phyloP scores from a whole-genome alignment of 163 green algal species.

The Volvox carteri region DNA sequence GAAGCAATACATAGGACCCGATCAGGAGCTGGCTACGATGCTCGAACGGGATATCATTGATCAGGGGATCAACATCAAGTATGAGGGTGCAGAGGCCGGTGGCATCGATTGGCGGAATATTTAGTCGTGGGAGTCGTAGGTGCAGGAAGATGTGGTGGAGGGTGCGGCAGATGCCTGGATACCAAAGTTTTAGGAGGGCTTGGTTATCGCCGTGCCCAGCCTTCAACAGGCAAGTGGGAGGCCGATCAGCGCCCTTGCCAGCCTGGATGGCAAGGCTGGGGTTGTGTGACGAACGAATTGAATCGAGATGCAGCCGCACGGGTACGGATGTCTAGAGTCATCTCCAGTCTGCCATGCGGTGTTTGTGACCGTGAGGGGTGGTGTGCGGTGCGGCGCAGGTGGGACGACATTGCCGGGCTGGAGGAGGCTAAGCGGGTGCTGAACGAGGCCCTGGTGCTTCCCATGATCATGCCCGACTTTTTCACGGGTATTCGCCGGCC shows the following conservation, averaged over 20 bases:
- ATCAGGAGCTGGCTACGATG: slow-evolving; percentile 84
- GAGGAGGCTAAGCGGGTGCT: slow-evolving; percentile 93
- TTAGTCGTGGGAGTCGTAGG: neutral
- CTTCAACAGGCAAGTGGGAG: no score
- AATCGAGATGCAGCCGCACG: no score
- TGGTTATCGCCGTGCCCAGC: no score
- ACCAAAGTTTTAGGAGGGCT: no score
- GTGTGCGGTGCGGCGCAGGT: slow-evolving; percentile 69
- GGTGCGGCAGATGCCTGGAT: no score
- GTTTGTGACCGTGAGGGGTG: no score
- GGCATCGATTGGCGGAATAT: neutral
- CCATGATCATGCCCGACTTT: slow-evolving; percentile 92
- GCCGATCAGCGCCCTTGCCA: no score
- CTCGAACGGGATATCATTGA: slow-evolving; percentile 91
- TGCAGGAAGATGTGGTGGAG: neutral
- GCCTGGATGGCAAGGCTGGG: no score
- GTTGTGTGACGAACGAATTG: no score
- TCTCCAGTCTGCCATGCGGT: no score
- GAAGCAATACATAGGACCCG: slow-evolving; percentile 82
- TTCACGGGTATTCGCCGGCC: slow-evolving; percentile 93
- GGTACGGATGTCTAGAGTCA: no score
- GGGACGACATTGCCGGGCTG: slow-evolving; percentile 90
- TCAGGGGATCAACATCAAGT: slow-evolving; percentile 48
- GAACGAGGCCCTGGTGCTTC: slow-evolving; percentile 92
- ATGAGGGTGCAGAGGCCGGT: neutral